A percentile compares a stretch with the other conserved stretches of the same genome.
Evolutionary conservation across 495 filamentous ascomycete genomes (phyloP).

Genomic region (Aeminium ludgeri): DNA sequence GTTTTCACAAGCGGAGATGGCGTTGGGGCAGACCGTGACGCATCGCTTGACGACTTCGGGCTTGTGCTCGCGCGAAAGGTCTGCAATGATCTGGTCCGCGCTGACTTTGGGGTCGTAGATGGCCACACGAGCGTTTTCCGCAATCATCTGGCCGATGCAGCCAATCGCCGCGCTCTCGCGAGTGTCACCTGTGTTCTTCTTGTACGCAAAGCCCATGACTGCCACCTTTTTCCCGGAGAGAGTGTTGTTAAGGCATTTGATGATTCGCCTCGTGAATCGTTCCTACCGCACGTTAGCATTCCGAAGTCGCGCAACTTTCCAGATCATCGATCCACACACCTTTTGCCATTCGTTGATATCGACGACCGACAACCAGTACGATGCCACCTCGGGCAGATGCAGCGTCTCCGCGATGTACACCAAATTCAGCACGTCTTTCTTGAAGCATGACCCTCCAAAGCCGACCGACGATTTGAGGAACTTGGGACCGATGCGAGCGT

Average conservation of each 20-base stretch:
- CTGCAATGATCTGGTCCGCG: conserved; percentile 29
- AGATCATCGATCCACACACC: conserved; percentile 1
- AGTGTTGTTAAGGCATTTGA: conserved; percentile 50
- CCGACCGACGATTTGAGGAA: conserved; percentile 66
- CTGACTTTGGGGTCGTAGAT: conserved; percentile 61
- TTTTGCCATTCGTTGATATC: conserved; percentile 66
- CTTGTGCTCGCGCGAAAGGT: conserved; percentile 19
- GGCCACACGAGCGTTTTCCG: conserved; percentile 44
- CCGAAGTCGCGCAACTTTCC: no score
- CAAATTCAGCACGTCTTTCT: conserved; percentile 65
- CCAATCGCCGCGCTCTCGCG: conserved; percentile 55
- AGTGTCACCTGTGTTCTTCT: conserved; percentile 66
- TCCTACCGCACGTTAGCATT: no score
- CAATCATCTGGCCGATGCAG: conserved; percentile 45
- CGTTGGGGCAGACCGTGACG: conserved; percentile 28
- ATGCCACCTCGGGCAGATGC: conserved; percentile 52
- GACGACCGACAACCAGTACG: conserved; percentile 60
- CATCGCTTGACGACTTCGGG: conserved; percentile 6
- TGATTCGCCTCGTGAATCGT: conserved; percentile 21
- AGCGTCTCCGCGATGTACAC: conserved; percentile 57
- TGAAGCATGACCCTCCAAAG: conserved; percentile 54
- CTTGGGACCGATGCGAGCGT: conserved; percentile 50
- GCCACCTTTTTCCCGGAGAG: conserved; percentile 55
- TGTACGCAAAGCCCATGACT: conserved; percentile 65
- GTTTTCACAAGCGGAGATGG: conserved; percentile 35